Conservation (phyloP, 2,329 filamentous ascomycete species). For the Fusarium pininemorale region DNA sequence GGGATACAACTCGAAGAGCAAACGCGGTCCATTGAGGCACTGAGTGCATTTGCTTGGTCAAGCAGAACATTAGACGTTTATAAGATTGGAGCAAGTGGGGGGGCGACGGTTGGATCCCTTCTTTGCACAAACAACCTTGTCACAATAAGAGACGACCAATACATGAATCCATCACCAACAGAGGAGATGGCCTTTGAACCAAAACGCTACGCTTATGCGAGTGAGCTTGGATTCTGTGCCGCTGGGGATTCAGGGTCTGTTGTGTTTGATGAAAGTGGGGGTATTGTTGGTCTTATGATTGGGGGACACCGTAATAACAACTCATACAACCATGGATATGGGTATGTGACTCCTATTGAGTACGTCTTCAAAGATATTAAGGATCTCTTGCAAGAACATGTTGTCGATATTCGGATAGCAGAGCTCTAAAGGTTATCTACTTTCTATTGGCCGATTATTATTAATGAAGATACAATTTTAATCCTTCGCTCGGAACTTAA, state of each 20-base stretch:
- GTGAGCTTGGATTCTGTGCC: not conserved
- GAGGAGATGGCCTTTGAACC: not conserved
- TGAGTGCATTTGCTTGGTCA: not conserved
- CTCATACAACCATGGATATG: not conserved
- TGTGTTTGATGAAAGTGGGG: not conserved
- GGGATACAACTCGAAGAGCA: not conserved
- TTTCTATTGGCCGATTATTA: not conserved
- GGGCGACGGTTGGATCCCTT: not conserved
- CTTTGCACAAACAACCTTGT: not conserved
- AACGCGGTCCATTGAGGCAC: not conserved
- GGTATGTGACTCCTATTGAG: not conserved
- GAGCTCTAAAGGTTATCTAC: too few species aligned
- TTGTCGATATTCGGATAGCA: not conserved
- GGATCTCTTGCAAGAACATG: not conserved
- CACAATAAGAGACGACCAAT: not conserved
- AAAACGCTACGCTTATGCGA: fast-evolving
- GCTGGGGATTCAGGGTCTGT: not conserved
- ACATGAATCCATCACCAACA: not conserved
- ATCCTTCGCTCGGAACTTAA: fast-evolving
- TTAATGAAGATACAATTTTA: fast-evolving
- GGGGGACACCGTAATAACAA: not conserved
- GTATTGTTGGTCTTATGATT: not conserved
- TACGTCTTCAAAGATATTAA: not conserved
- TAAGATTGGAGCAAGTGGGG: not conserved
- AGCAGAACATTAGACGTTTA: fast-evolving